These are phyloP conservation scores for Tolypocladium tropicale DNA, from an alignment of 2,329 filamentous ascomycete genomes.

Conservation along the genomic window DNA sequence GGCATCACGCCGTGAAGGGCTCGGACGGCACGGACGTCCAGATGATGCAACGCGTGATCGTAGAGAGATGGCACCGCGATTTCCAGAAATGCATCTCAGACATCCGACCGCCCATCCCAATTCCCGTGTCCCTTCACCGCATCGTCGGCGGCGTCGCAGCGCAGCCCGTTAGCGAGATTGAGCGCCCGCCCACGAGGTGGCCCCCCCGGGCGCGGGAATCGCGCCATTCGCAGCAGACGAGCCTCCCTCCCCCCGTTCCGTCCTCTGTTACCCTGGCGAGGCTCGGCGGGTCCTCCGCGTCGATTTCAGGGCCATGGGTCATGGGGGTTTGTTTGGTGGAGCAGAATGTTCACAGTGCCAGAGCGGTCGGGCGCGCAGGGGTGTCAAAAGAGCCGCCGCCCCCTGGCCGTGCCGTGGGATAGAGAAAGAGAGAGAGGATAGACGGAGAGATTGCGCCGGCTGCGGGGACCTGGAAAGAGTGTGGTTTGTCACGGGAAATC, in stretches of 20 bases:
- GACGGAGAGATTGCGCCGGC: neutral
- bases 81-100: neutral
- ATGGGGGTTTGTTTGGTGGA: neutral
- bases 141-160: neutral
- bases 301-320: neutral
- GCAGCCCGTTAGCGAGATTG: neutral
- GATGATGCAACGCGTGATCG: too few species aligned
- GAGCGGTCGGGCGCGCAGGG: neutral
- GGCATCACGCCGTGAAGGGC: neutral
- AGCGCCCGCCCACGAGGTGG: neutral
- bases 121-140: neutral
- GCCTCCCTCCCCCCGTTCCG: too few species aligned
- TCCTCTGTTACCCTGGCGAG: neutral
- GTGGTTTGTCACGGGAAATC: neutral
- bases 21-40: neutral
- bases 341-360: neutral
- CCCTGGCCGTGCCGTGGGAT: too few species aligned
- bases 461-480: neutral
- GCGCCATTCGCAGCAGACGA: neutral
- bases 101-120: neutral
- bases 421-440: too few species aligned
- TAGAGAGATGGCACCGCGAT: neutral
- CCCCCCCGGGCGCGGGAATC: neutral
- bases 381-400: neutral
- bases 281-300: neutral